Conservation (phyloP, 2,329 filamentous ascomycete species). For the Volutella citrinella region DNA sequence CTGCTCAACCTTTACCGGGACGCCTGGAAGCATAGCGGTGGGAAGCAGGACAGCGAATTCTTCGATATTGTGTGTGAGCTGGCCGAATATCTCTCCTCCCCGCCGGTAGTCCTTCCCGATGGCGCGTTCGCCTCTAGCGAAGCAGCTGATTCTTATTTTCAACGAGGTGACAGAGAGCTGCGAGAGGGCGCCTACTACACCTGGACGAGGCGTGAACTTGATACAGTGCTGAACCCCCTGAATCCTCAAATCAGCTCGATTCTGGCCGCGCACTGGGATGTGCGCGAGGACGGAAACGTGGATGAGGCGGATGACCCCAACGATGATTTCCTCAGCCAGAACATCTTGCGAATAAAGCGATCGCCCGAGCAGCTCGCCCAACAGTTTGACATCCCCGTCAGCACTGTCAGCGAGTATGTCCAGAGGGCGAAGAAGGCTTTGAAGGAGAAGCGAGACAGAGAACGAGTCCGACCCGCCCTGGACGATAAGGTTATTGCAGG, state of each 20-base stretch:
- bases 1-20: constrained; percentile 82
- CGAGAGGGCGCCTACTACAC: constrained; percentile 92
- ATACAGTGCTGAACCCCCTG: constrained; percentile 58
- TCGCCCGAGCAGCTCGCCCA: constrained; percentile 67
- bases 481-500: constrained; percentile 87
- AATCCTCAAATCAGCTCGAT: constrained; percentile 64
- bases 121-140: constrained; percentile 88
- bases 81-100: constrained; percentile 76
- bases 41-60: constrained; percentile 63
- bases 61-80: constrained; percentile 77
- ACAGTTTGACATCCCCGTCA: constrained; percentile 69
- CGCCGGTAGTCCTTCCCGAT: constrained; percentile 61
- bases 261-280: constrained; percentile 80
- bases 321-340: constrained; percentile 93
- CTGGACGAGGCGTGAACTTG: constrained; percentile 87
- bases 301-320: constrained; percentile 78
- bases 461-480: constrained; percentile 71
- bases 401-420: constrained; percentile 67
- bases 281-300: constrained; percentile 82
- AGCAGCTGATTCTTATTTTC: constrained; percentile 80
- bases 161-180: constrained; percentile 73
- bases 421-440: constrained; percentile 65
- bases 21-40: constrained; percentile 64
- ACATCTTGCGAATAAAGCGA: constrained; percentile 72
- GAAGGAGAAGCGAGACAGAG: constrained; percentile 66